Conservation (phyloP, 176 grass and related monocot genomes). For the Miscanthus lutarioriparius region DNA sequence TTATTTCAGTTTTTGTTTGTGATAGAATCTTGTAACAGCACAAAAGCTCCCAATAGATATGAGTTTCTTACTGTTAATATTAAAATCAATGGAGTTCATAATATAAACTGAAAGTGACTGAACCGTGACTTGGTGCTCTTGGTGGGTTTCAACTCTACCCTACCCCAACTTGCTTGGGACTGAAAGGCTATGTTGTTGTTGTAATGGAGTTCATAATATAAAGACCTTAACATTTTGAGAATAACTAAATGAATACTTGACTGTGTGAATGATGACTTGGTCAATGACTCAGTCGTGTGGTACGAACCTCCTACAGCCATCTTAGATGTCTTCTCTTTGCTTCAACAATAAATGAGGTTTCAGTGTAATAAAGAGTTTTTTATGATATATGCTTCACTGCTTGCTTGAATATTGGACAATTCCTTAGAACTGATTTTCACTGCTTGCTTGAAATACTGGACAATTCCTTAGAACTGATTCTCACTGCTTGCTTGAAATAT, state of each 20-base stretch:
- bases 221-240: neutral
- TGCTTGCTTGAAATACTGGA: neutral
- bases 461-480: slow-evolving; percentile 8
- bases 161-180: no score
- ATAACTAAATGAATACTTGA: slow-evolving; percentile 5
- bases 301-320: neutral
- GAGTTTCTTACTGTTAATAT: neutral
- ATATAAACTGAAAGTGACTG: no score
- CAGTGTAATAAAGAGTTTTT: neutral
- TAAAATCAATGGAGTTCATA: neutral
- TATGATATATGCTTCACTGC: neutral
- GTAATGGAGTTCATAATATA: slow-evolving; percentile 18
- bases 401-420: neutral
- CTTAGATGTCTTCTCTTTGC: slow-evolving; percentile 9
- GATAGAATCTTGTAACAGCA: neutral
- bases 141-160: no score
- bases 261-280: neutral
- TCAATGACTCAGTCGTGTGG: neutral
- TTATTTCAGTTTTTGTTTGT: slow-evolving; percentile 1
- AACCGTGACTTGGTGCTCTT: no score
- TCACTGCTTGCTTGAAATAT: slow-evolving; percentile 18
- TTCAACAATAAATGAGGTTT: slow-evolving; percentile 17
- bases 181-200: no score
- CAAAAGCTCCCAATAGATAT: neutral
- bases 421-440: no score